These are phyloP conservation scores for Phaeoacremonium minimum DNA, from an alignment of 2,329 filamentous ascomycete species.

Conservation along the genomic window DNA sequence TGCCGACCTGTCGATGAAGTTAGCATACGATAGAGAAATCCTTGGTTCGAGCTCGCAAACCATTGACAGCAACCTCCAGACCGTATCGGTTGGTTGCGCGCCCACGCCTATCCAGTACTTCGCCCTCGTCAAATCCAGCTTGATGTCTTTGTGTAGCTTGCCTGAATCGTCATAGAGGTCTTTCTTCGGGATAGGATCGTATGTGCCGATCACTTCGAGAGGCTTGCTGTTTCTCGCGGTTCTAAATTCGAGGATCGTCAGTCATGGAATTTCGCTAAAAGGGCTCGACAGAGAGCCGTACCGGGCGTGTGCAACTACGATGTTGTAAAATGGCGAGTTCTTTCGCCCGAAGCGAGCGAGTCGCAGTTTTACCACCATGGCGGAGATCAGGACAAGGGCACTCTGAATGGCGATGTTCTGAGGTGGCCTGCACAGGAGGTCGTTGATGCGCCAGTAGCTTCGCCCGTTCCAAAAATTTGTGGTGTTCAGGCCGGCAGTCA, in stretches of 20 bases:
- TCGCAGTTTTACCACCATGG: slow-evolving; percentile 90
- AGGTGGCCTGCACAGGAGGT: too few species aligned
- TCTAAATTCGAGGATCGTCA: slow-evolving; percentile 35
- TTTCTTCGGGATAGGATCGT: slow-evolving; percentile 62
- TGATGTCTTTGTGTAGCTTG: slow-evolving; percentile 83
- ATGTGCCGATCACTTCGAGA: slow-evolving; percentile 85
- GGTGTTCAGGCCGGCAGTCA: background rate
- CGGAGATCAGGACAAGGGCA: background rate
- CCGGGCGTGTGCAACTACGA: slow-evolving; percentile 91
- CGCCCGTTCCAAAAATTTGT: slow-evolving; percentile 7
- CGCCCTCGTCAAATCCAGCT: slow-evolving; percentile 74
- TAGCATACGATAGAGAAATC: slow-evolving; percentile 1
- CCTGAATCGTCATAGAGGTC: slow-evolving; percentile 58
- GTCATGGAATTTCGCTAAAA: background rate
- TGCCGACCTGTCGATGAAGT: slow-evolving; percentile 22
- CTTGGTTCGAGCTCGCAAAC: too few species aligned
- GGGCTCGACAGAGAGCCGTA: slow-evolving; percentile 43
- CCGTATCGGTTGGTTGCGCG: slow-evolving; percentile 86
- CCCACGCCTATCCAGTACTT: slow-evolving; percentile 97
- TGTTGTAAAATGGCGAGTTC: slow-evolving; percentile 94
- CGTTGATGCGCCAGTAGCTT: too few species aligned
- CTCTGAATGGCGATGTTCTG: background rate
- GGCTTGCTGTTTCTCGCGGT: slow-evolving; percentile 84
- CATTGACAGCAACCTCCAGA: slow-evolving; percentile 82
- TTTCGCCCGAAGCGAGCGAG: slow-evolving; percentile 88